Evolutionary conservation across 2,329 filamentous ascomycete species (phyloP).

Genomic region (Ilyonectria sp.): DNA sequence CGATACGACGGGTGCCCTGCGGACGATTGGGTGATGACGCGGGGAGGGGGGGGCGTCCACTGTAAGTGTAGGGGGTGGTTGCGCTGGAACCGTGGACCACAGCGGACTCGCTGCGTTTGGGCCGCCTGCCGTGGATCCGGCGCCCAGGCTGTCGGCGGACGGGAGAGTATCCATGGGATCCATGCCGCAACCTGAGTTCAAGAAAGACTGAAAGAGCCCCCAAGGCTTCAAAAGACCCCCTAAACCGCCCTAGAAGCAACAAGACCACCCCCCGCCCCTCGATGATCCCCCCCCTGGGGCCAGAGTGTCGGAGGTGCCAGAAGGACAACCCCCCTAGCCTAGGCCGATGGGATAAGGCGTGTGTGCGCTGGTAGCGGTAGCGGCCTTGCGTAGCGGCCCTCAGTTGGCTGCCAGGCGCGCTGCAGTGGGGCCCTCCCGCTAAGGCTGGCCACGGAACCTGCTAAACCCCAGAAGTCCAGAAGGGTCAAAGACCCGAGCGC

Average conservation of each 20-base stretch:
- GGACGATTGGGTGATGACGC: neutral
- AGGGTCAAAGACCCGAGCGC: conserved; percentile 37
- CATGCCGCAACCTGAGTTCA: neutral
- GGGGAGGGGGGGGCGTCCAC: neutral
- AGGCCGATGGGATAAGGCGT: neutral
- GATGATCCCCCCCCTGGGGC: neutral
- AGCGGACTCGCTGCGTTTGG: neutral
- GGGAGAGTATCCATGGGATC: conserved; percentile 16
- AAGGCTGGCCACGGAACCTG: conserved; percentile 27
- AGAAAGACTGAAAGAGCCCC: neutral
- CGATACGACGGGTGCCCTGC: conserved; percentile 19
- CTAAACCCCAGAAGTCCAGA: conserved; percentile 36
- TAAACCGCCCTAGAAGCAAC: conserved; percentile 4
- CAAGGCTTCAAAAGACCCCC: conserved; percentile 15
- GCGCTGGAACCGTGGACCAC: neutral
- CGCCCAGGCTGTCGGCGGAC: neutral
- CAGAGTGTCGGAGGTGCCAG: neutral
- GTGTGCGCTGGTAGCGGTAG: neutral
- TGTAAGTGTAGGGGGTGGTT: neutral
- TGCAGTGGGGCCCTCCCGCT: neutral
- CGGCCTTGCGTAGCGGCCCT: neutral
- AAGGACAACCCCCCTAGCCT: neutral
- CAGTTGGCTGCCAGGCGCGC: neutral
- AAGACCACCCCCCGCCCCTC: neutral
- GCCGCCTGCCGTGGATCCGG: neutral